phyloP scores from a whole-genome alignment of 2,329 filamentous ascomycete genomes.

The Fusarium palustre region DNA sequence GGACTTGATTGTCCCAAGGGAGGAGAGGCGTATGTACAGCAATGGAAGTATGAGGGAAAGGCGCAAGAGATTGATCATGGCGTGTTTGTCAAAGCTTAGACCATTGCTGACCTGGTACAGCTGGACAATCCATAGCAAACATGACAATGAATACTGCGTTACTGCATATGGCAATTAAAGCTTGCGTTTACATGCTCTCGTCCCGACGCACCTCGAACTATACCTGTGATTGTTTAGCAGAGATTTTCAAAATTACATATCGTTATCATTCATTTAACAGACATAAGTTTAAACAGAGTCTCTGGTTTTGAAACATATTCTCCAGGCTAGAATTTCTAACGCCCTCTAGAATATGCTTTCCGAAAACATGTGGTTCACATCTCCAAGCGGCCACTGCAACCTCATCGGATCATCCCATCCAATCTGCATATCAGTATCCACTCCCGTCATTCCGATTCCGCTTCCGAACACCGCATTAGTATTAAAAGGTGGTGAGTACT shows the following conservation, averaged over 20 bases:
- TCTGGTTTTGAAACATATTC: too few species aligned
- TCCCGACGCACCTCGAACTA: too few species aligned
- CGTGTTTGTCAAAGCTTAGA: conserved; percentile 3
- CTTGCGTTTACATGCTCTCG: too few species aligned
- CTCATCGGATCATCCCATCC: conserved; percentile 29
- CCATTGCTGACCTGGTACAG: not conserved
- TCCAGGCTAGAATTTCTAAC: not conserved
- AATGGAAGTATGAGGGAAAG: conserved; percentile 18
- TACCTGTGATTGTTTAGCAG: too few species aligned
- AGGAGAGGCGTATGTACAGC: conserved; percentile 11
- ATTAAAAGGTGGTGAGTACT: conserved; percentile 21
- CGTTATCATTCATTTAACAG: too few species aligned
- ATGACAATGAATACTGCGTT: not conserved
- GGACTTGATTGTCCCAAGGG: conserved; percentile 18
- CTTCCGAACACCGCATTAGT: not conserved
- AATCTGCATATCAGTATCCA: conserved; percentile 33
- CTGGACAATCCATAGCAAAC: too few species aligned
- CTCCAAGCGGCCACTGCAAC: conserved; percentile 30
- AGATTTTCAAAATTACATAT: too few species aligned
- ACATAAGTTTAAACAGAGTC: too few species aligned
- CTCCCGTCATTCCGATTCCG: not conserved
- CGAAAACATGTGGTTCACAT: conserved; percentile 36
- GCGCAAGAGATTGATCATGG: conserved; percentile 25
- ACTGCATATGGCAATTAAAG: too few species aligned
- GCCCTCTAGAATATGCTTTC: conserved; percentile 26